These are phyloP conservation scores for Kwoniella botswanensis DNA, from an alignment of 768 basidiomycete genomes.

Conservation along the genomic window DNA sequence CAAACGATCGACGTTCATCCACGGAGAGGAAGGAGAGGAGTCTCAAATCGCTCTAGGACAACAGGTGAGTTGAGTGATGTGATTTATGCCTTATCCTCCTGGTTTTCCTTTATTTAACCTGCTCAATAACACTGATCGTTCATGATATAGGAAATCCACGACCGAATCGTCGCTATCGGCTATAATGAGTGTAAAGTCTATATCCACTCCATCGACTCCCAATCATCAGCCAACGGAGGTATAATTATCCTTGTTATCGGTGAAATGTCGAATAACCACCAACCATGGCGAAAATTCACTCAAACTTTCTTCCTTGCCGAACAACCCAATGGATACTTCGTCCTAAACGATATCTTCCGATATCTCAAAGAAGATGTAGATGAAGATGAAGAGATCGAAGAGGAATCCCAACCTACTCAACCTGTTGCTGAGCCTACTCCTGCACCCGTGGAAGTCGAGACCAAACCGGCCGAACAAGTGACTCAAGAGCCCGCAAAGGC, in stretches of 20 bases:
- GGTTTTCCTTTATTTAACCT: too few species aligned
- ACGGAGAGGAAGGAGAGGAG: conserved; percentile 97
- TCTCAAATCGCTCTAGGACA: conserved; percentile 86
- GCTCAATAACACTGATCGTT: too few species aligned
- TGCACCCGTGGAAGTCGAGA: conserved; percentile 16
- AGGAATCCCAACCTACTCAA: conserved; percentile 46
- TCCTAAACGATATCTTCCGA: conserved; percentile 99
- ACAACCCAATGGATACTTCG: conserved; percentile 98
- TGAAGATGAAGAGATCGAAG: conserved; percentile 71
- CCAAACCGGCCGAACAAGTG: conserved; percentile 18
- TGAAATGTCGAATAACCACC: conserved; percentile 93
- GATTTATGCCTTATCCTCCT: not conserved
- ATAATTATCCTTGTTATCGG: conserved; percentile 99
- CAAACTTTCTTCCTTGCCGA: conserved; percentile 99
- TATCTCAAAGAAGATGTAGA: conserved; percentile 95
- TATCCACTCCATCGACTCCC: conserved; percentile 97
- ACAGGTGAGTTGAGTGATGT: conserved; percentile 66
- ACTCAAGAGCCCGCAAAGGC: conserved; percentile 23
- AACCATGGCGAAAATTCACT: conserved; percentile 96
- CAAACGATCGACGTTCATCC: conserved; percentile 94
- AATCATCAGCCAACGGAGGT: conserved; percentile 89
- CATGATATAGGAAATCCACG: conserved; percentile 79
- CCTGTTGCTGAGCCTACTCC: conserved; percentile 20
- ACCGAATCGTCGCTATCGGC: conserved; percentile 89
- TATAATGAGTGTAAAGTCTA: conserved; percentile 98